Evolutionary conservation across 176 grass and related monocot genomes (phyloP).

Genomic region (Zoysia pacifica): DNA sequence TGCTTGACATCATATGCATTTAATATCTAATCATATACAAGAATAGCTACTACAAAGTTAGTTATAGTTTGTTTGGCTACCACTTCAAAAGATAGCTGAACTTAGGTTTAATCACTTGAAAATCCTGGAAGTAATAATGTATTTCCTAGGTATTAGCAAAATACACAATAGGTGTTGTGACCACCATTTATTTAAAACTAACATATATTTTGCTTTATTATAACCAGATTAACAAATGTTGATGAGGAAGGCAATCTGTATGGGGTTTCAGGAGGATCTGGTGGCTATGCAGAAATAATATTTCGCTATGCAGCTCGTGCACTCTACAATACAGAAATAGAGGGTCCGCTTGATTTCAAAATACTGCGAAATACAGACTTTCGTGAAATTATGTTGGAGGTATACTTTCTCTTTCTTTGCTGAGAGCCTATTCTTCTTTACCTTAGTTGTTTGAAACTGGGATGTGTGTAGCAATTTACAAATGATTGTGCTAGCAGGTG

Average conservation of each 20-base stretch:
- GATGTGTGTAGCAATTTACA: slow-evolving; percentile 14
- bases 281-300: slow-evolving; percentile 87
- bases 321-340: slow-evolving; percentile 72
- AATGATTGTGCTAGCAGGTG: slow-evolving; percentile 58
- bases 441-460: background rate
- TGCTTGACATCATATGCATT: background rate
- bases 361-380: slow-evolving; percentile 84
- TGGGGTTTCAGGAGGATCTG: slow-evolving; percentile 89
- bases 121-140: background rate
- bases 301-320: slow-evolving; percentile 69
- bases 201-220: slow-evolving; percentile 21
- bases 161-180: background rate
- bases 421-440: background rate
- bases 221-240: slow-evolving; percentile 86
- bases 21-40: background rate
- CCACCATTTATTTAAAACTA: slow-evolving; percentile 11
- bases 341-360: slow-evolving; percentile 72
- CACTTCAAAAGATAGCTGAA: background rate
- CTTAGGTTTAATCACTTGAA: background rate
- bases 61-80: slow-evolving; percentile 4
- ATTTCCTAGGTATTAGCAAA: background rate
- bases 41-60: background rate
- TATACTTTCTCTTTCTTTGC: slow-evolving; percentile 29
- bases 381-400: slow-evolving; percentile 73
- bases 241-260: slow-evolving; percentile 78